Evolutionary conservation across 345 rosid genomes (phyloP), one percentile per base, ranked within the genome.

Genomic region (Camelina laxa): DNA sequence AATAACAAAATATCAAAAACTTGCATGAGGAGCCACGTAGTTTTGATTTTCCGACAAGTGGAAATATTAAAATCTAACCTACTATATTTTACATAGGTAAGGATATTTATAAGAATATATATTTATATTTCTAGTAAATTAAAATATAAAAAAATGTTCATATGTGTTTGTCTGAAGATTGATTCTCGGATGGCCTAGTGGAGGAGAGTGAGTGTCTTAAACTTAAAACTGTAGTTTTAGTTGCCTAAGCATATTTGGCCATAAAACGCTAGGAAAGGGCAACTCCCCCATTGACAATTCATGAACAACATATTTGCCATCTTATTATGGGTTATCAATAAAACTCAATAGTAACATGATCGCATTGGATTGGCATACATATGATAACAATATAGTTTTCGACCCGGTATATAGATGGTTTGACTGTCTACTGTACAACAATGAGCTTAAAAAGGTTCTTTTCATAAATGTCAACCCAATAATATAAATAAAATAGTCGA

Each of bases 381-480:
- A 57, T 35, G 3, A 2, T n/a, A n/a, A n/a, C n/a, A n/a, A n/a
- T n/a, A n/a, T n/a, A n/a, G n/a, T 35, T 20, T 45, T 45, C 35
- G 33, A 48, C 3, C 58, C 17, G 49, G n/a, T n/a, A n/a, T n/a
- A n/a, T n/a, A n/a, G n/a, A 63, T 13, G 54, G 14, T 6, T 42
- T 1, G 14, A 39, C 13, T 35, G 15, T 30, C 27, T 27, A 27
- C 30, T 27, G 30, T 69, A 56, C 47, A 47, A 17, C n/a, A 17
- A 17, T 30, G 39, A 35, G 2, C 4, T 27, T n/a, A n/a, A 24
- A 24, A 39, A 44, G 47, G 42, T 45, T 63, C 48, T 44, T 44
- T 39, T 75, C 21, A 68, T 11, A 41, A 60, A 75, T 10, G 74
- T 75, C 79, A 75, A 75, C 68, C 21, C 62, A 31, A 44, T 24